phyloP scores from a whole-genome alignment of 768 basidiomycete species.

The Pisolithus marmoratus region DNA sequence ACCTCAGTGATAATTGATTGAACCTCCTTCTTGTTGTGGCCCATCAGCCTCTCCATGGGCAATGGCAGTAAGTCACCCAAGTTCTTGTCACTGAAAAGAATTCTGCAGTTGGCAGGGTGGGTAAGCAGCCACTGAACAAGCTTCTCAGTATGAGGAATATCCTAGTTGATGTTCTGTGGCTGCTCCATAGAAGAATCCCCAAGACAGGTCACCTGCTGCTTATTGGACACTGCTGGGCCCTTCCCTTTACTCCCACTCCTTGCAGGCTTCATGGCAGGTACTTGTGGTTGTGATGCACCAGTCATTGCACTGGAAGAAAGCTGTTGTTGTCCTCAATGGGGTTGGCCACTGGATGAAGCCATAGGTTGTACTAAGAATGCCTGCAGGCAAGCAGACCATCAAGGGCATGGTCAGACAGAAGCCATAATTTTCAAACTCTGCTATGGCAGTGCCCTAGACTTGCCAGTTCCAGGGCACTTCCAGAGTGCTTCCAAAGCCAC shows the following conservation, averaged over 20 bases:
- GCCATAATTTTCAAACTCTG: no score
- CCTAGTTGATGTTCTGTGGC: neutral
- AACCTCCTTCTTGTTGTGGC: neutral
- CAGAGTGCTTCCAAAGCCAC: no score
- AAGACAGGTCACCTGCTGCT: neutral
- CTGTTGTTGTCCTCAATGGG: neutral
- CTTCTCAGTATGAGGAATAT: neutral
- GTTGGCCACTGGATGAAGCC: neutral
- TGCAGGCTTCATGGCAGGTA: neutral
- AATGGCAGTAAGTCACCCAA: neutral
- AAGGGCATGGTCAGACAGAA: neutral
- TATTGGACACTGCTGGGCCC: neutral
- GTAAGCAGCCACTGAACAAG: neutral
- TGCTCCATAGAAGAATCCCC: neutral
- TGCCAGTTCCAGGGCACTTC: no score
- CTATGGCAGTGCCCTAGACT: no score
- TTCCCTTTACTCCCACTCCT: neutral
- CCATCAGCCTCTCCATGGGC: neutral
- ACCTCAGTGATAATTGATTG: neutral
- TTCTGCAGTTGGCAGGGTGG: neutral
- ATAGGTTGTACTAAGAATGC: neutral
- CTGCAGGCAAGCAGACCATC: neutral
- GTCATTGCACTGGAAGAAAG: neutral
- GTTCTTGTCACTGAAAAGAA: neutral
- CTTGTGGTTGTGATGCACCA: no score